Conservation (phyloP, 805 yeast genomes). For the Metschnikowia koreensis region DNA sequence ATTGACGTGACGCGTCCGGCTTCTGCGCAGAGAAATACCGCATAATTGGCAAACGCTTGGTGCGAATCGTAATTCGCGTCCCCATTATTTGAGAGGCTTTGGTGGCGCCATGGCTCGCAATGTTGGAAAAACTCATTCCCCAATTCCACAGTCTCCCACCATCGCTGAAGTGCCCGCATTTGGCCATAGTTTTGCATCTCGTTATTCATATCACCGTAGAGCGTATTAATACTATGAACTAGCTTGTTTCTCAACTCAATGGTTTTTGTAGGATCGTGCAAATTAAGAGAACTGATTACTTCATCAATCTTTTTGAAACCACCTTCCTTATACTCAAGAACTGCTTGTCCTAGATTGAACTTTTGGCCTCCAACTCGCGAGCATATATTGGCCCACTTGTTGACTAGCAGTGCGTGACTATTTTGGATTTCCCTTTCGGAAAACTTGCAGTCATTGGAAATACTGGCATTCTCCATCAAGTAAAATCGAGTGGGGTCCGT, state of each 20-base stretch:
- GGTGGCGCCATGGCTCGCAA: constrained; percentile 72
- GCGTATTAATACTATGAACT: constrained; percentile 8
- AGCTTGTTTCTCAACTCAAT: constrained; percentile 17
- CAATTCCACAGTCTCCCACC: constrained; percentile 58
- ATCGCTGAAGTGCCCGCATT: constrained; percentile 51
- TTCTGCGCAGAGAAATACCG: constrained; percentile 68
- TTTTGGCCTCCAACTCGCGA: constrained; percentile 71
- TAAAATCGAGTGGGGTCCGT: constrained; percentile 73
- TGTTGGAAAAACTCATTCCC: constrained; percentile 69
- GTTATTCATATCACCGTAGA: constrained; percentile 34
- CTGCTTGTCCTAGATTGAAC: constrained; percentile 55
- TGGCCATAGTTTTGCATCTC: constrained; percentile 49
- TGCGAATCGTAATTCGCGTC: constrained; percentile 9
- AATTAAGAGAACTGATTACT: constrained; percentile 14
- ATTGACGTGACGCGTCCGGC: constrained; percentile 65
- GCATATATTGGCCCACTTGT: constrained; percentile 79
- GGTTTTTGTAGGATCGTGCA: constrained; percentile 8
- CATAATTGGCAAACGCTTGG: constrained; percentile 38
- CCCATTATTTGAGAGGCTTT: constrained; percentile 18
- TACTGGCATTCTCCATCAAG: constrained; percentile 68
- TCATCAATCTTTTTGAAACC: constrained; percentile 24
- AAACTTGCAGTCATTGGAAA: constrained; percentile 79
- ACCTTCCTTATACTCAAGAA: constrained; percentile 22
- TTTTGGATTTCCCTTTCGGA: constrained; percentile 52
- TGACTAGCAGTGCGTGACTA: constrained; percentile 65